Evolutionary conservation across 352 stramenopile species (phyloP), one percentile per base, ranked within the genome.

Genomic region (Pelagophyceae sp.): DNA sequence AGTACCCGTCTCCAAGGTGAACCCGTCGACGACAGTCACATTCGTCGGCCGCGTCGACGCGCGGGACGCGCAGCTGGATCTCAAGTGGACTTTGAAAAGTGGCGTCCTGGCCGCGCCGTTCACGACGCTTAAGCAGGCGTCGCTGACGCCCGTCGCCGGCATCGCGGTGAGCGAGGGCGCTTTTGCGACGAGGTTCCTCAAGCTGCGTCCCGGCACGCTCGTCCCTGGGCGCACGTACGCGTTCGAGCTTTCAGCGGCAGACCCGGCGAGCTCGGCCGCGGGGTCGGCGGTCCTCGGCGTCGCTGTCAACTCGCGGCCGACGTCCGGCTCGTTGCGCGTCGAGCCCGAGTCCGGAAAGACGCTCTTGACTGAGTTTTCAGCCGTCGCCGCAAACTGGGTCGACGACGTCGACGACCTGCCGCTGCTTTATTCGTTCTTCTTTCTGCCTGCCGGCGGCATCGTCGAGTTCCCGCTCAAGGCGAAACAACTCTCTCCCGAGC

Each of bases 381-480:
- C 31, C 6, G 25, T 11, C 15, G 58, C 58, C 3, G 5, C 6
- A 15, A 27, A 27, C 58, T 65, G 58, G 58, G 58, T 65, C 58
- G 58, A 65, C 58, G 58, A 65, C 58, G 23, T 27, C 58, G 29
- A 65, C 58, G 58, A 65, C 58, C 29, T 65, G 58, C 58, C 58
- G 6, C 25, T 65, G 58, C 5, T 27, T 27, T 65, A 65, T 27
- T 15, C 5, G 29, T 65, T 65, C 29, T 65, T 29, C 29, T 33
- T 32, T 27, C 15, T 20, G 40, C 6, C 40, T 6, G 6, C 6
- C 6, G 40, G 6, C 40, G 40, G 40, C 40, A 20, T 6, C 40
- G 40, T 54, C 40, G 40, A 54, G 40, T 54, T 54, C 40, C 40
- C 6, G 40, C 40, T 54, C 6, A 54, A 54, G 40, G 20, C 40